Evolutionary conservation across 805 yeast genomes (phyloP).

Genomic region (Pichia occidentalis): DNA sequence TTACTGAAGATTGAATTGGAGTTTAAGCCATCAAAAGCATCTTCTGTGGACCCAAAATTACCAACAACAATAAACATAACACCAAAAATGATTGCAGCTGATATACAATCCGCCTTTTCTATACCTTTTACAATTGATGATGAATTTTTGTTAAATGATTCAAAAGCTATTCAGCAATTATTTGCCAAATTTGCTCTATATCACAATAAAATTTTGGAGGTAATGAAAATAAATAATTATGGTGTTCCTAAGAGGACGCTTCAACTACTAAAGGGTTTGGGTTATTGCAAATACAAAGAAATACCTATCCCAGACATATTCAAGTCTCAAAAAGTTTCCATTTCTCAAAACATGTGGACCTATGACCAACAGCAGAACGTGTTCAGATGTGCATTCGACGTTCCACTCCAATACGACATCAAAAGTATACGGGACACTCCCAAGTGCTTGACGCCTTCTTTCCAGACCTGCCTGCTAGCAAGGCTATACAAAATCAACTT

Average conservation of each 20-base stretch:
- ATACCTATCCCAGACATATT: conserved; percentile 6
- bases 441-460: not conserved
- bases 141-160: conserved; percentile 5
- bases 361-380: not conserved
- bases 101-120: conserved; percentile 13
- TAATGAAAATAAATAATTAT: conserved; percentile 5
- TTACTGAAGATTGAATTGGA: not conserved
- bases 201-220: conserved; percentile 4
- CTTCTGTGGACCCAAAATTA: not conserved
- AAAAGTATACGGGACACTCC: not conserved
- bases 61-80: conserved; percentile 10
- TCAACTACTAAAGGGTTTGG: conserved; percentile 9
- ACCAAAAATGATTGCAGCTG: conserved; percentile 14
- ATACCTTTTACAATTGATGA: conserved; percentile 19
- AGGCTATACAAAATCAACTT: not conserved
- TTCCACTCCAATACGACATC: not conserved
- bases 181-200: conserved; percentile 10
- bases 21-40: not conserved
- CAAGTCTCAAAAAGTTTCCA: conserved; percentile 1
- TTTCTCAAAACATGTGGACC: conserved; percentile 8
- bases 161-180: not conserved
- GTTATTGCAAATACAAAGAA: not conserved
- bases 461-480: not conserved
- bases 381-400: not conserved
- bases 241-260: conserved; percentile 12